Conservation (phyloP, 2,329 filamentous ascomycete species). For the Xylaria sp. region DNA sequence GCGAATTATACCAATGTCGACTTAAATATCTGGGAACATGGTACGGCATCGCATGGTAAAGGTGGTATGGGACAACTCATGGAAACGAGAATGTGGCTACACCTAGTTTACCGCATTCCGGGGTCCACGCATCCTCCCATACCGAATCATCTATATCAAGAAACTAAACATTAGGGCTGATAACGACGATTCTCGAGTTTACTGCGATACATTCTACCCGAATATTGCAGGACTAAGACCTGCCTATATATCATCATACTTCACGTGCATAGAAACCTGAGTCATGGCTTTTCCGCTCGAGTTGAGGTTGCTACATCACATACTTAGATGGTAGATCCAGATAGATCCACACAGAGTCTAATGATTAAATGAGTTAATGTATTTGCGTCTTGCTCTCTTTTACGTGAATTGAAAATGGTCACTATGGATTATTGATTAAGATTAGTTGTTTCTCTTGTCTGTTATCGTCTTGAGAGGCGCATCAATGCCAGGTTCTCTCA, state of each 20-base stretch:
- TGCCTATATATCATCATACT: slow-evolving; percentile 4
- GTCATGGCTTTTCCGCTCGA: background rate
- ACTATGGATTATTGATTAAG: background rate
- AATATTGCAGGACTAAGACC: background rate
- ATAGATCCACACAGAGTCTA: slow-evolving; percentile 16
- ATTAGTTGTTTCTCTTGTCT: background rate
- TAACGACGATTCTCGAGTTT: slow-evolving; percentile 2
- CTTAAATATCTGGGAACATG: slow-evolving; percentile 12
- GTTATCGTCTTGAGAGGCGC: background rate
- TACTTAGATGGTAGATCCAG: slow-evolving; percentile 19
- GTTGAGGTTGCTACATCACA: background rate
- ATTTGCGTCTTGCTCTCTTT: background rate
- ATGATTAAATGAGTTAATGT: slow-evolving; percentile 27
- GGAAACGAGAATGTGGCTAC: background rate
- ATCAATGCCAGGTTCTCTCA: background rate
- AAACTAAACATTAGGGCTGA: background rate
- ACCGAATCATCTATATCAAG: background rate
- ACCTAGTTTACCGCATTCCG: background rate
- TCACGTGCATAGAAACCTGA: background rate
- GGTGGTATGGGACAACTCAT: background rate
- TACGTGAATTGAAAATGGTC: background rate
- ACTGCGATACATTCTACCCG: background rate
- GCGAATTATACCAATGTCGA: slow-evolving; percentile 7
- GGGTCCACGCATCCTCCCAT: background rate
- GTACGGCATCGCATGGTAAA: slow-evolving; percentile 15